Evolutionary conservation across 2,329 filamentous ascomycete species (phyloP).

Genomic region (Cladosporium sp.): DNA sequence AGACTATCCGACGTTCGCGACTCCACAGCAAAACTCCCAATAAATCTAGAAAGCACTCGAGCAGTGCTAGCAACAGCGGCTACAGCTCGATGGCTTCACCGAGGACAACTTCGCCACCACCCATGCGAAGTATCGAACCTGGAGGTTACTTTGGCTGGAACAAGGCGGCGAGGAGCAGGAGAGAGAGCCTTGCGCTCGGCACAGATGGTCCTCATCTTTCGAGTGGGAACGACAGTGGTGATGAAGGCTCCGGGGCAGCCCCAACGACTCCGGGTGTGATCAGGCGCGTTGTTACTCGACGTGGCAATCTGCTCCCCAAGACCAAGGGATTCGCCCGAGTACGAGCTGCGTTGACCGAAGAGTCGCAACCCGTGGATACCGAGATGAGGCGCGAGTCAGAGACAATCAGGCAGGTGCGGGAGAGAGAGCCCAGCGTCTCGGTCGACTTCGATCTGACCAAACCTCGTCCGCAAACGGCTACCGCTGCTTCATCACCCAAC

Average conservation of each 20-base stretch:
- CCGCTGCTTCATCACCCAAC: constrained; percentile 68
- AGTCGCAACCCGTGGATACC: constrained; percentile 81
- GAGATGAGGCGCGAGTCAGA: constrained; percentile 91
- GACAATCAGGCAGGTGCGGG: constrained; percentile 90
- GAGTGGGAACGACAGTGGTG: constrained; percentile 76
- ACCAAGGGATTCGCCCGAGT: constrained; percentile 95
- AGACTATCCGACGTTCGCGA: constrained; percentile 71
- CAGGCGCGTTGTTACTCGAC: constrained; percentile 76
- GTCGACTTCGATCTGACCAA: constrained; percentile 35
- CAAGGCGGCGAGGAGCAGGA: constrained; percentile 53
- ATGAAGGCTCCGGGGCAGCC: constrained; percentile 55
- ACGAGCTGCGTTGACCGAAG: constrained; percentile 83
- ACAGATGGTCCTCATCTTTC: constrained; percentile 84
- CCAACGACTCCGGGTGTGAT: constrained; percentile 70
- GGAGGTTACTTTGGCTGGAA: constrained; percentile 39
- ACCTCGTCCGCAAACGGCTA: constrained; percentile 50
- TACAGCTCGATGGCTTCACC: constrained; percentile 67
- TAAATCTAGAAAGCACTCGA: constrained; percentile 64
- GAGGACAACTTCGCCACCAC: constrained; percentile 76
- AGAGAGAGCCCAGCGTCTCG: constrained; percentile 65
- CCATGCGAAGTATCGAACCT: constrained; percentile 56
- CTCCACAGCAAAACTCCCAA: constrained; percentile 52
- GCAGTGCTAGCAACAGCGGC: constrained; percentile 63
- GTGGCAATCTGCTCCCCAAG: constrained; percentile 91
- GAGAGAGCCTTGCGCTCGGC: constrained; percentile 88